These are phyloP conservation scores for Petunia secreta DNA, from an alignment of 257 asterid genomes.

Conservation along the genomic window DNA sequence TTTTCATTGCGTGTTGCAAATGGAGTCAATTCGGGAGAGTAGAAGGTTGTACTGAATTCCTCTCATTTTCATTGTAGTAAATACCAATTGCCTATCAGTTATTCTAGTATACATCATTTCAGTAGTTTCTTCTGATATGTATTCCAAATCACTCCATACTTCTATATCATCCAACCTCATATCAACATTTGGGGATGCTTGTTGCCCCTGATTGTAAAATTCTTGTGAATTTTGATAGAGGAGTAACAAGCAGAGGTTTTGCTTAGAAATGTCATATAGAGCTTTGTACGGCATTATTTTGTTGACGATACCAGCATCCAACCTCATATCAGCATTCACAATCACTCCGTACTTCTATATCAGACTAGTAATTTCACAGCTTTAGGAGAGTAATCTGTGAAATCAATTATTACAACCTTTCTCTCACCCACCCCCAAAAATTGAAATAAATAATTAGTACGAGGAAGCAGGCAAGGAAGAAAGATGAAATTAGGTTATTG, in stretches of 20 bases:
- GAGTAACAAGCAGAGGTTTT: not conserved
- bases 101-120: not conserved
- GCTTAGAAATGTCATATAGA: not conserved
- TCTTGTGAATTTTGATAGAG: constrained; percentile 5
- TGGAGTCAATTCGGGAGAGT: constrained; percentile 10
- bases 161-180: too few relatives aligned
- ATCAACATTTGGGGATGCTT: not conserved
- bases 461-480: too few relatives aligned
- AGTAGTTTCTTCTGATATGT: not conserved
- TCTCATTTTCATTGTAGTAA: too few relatives aligned
- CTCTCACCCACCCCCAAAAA: too few relatives aligned
- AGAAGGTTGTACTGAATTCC: not conserved
- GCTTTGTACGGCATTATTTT: not conserved
- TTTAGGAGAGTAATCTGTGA: too few relatives aligned
- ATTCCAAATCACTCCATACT: not conserved
- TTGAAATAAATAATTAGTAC: too few relatives aligned
- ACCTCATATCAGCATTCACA: too few relatives aligned
- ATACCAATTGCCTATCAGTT: not conserved
- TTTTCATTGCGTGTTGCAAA: constrained; percentile 2
- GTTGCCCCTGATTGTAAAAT: not conserved
- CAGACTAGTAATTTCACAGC: too few relatives aligned
- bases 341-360: too few relatives aligned
- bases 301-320: not conserved
- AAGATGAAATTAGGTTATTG: too few relatives aligned
- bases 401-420: too few relatives aligned